These are phyloP conservation scores for Neoconidiobolus thromboides DNA, from an alignment of 371 early-diverging fungal genomes.

Conservation along the genomic window DNA sequence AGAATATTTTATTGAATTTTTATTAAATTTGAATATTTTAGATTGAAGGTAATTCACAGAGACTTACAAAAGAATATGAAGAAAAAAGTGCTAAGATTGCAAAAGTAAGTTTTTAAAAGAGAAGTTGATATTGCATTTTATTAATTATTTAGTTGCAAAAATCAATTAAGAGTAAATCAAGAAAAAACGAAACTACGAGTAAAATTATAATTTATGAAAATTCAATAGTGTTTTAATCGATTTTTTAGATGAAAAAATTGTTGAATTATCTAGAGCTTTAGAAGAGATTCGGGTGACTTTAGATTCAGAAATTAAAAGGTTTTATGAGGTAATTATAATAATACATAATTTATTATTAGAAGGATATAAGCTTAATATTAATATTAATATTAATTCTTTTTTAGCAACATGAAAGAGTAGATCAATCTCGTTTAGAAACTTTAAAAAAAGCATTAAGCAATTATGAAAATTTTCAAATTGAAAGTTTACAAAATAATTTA, in stretches of 20 bases:
- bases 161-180: neutral
- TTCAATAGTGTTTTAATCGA: neutral
- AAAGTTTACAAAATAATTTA: neutral
- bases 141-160: too few relatives aligned
- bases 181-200: neutral
- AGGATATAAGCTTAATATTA: neutral
- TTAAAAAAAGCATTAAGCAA: neutral
- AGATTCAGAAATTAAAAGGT: neutral
- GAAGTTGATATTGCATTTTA: too few relatives aligned
- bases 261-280: neutral
- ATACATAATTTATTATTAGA: neutral
- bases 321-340: neutral
- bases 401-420: constrained; percentile 2
- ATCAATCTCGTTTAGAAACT: neutral
- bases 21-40: neutral
- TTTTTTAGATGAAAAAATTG: neutral
- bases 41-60: neutral
- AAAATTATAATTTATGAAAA: neutral
- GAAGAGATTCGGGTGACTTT: neutral
- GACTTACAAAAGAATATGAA: neutral
- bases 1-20: neutral
- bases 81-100: neutral
- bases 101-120: neutral
- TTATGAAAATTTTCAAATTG: neutral
- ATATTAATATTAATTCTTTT: neutral